Conservation (phyloP, 2,329 filamentous ascomycete genomes). For the Malbranchea cinnamomea region DNA sequence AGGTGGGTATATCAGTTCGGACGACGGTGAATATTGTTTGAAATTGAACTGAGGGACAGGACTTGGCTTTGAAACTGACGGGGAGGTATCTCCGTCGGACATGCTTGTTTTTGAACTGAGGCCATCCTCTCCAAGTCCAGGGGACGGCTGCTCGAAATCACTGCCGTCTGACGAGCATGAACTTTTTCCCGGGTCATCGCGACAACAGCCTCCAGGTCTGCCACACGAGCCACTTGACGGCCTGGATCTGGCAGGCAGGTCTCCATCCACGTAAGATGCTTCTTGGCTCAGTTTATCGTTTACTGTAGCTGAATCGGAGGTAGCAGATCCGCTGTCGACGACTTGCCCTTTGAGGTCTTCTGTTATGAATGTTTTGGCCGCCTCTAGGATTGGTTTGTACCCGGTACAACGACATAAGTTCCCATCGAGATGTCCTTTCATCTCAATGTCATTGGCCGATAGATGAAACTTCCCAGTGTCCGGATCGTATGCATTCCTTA, state of each 20-base stretch:
- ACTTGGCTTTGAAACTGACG: conserved; percentile 25
- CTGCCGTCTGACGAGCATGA: conserved; percentile 6
- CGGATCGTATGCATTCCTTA: conserved; percentile 62
- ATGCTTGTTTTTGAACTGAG: conserved; percentile 4
- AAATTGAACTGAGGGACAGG: conserved; percentile 67
- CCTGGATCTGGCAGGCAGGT: conserved; percentile 1
- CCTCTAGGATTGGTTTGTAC: conserved; percentile 73
- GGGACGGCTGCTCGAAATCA: too few relatives aligned
- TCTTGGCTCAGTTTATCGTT: conserved; percentile 37
- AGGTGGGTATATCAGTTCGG: conserved; percentile 78
- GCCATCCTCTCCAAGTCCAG: conserved; percentile 1
- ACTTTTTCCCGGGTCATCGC: conserved; percentile 9
- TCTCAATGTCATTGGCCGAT: conserved; percentile 59
- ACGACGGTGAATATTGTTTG: conserved; percentile 74
- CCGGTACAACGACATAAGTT: conserved; percentile 82
- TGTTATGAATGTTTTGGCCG: conserved; percentile 57
- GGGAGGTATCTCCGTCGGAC: conserved; percentile 3
- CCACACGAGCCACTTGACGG: conserved; percentile 11
- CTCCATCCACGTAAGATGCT: conserved; percentile 19
- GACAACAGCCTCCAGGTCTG: conserved; percentile 16
- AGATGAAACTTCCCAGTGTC: conserved; percentile 61
- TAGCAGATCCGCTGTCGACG: conserved; percentile 35
- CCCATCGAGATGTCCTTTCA: conserved; percentile 65
- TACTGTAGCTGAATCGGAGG: conserved; percentile 40
- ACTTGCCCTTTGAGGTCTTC: conserved; percentile 35